Evolutionary conservation across 805 yeast species (phyloP).

Genomic region (Lachancea meyersii): DNA sequence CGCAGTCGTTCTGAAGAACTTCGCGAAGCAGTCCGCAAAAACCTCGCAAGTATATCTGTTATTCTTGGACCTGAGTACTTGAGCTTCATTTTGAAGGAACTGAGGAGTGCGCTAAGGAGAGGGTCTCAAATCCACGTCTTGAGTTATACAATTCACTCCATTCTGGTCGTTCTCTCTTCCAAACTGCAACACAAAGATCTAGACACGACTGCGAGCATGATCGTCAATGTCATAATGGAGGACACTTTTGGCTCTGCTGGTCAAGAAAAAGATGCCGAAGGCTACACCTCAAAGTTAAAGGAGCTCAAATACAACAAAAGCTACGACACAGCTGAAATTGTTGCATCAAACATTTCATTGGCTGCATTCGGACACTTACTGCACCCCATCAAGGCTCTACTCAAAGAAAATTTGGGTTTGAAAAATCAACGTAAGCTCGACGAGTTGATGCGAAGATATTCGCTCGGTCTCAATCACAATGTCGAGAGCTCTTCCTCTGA

Average conservation of each 20-base stretch:
- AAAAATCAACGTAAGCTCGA: constrained; percentile 70
- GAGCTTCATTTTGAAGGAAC: constrained; percentile 68
- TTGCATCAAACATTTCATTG: constrained; percentile 59
- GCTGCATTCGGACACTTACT: constrained; percentile 51
- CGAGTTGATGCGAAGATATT: constrained; percentile 68
- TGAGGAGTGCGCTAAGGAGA: constrained; percentile 68
- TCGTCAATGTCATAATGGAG: constrained; percentile 78
- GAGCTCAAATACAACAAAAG: constrained; percentile 89
- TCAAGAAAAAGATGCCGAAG: constrained; percentile 91
- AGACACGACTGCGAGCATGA: constrained; percentile 54
- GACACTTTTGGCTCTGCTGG: constrained; percentile 90
- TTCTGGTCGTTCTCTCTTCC: constrained; percentile 49
- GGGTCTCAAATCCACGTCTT: constrained; percentile 94
- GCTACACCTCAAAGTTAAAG: constrained; percentile 75
- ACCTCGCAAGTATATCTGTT: constrained; percentile 56
- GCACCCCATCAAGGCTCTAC: constrained; percentile 59
- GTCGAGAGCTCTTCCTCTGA: constrained; percentile 49
- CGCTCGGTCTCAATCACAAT: constrained; percentile 75
- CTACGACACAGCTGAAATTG: constrained; percentile 76
- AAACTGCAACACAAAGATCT: constrained; percentile 60
- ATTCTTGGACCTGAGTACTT: constrained; percentile 70
- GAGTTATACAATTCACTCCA: constrained; percentile 76
- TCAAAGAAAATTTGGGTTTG: constrained; percentile 57
- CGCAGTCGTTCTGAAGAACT: constrained; percentile 80
- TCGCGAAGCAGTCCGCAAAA: constrained; percentile 78